Conservation (phyloP, 176 grass and related monocot species). For the Panicum miliaceum region DNA sequence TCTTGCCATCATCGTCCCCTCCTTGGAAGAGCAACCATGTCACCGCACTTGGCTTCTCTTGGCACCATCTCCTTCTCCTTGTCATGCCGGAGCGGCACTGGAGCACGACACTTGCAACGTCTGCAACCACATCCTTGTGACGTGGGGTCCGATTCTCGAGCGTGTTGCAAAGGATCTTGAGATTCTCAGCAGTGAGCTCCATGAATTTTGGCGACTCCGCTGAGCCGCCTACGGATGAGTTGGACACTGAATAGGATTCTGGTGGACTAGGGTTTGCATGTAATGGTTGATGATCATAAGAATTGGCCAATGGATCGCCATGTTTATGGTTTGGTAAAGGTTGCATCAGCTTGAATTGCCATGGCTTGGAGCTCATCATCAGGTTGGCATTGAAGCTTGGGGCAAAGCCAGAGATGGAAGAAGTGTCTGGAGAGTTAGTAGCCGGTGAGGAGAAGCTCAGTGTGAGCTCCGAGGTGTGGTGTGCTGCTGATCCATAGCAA, state of each 20-base stretch:
- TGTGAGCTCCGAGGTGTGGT: conserved; percentile 69
- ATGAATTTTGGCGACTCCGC: conserved; percentile 62
- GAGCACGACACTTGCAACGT: conserved; percentile 75
- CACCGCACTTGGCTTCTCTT: conserved; percentile 46
- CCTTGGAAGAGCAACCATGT: conserved; percentile 94
- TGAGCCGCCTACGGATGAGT: conserved; percentile 32
- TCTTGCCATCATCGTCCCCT: conserved; percentile 61
- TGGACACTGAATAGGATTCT: conserved; percentile 50
- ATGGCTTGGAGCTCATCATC: conserved; percentile 41
- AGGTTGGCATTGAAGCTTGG: conserved; percentile 35
- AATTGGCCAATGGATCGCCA: background rate
- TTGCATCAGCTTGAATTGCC: conserved; percentile 40
- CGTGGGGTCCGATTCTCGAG: conserved; percentile 57
- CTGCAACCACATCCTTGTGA: conserved; percentile 54
- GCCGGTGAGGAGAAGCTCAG: conserved; percentile 62
- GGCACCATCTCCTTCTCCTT: conserved; percentile 45
- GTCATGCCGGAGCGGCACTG: conserved; percentile 74
- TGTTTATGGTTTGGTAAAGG: conserved; percentile 30
- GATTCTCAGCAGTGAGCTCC: conserved; percentile 83
- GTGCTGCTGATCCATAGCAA: conserved; percentile 38
- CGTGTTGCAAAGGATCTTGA: conserved; percentile 67
- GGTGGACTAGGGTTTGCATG: conserved; percentile 34
- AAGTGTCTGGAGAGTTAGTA: conserved; percentile 33
- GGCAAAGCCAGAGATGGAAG: conserved; percentile 41
- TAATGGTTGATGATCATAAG: conserved; percentile 10